phyloP scores from a whole-genome alignment of 2,329 filamentous ascomycete species.

The Fusarium miscanthi region DNA sequence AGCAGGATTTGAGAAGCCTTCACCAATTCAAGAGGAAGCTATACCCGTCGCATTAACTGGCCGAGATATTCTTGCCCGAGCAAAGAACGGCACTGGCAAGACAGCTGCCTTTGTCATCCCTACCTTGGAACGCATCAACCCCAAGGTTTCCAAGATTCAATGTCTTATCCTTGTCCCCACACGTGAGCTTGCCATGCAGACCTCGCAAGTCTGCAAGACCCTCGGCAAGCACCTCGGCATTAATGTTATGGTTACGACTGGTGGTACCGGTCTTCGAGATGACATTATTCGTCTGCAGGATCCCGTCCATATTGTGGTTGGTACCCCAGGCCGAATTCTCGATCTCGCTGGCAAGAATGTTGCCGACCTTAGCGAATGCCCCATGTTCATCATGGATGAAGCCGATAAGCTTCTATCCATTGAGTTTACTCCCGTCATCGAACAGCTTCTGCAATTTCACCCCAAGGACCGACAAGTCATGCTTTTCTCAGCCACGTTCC shows the following conservation, averaged over 20 bases:
- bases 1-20: slow-evolving; percentile 98
- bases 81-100: slow-evolving; percentile 99
- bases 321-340: slow-evolving; percentile 94
- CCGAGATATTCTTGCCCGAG: slow-evolving; percentile 92
- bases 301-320: slow-evolving; percentile 95
- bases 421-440: slow-evolving; percentile 97
- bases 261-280: slow-evolving; percentile 93
- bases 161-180: slow-evolving; percentile 96
- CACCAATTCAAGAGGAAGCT: slow-evolving; percentile 98
- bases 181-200: slow-evolving; percentile 96
- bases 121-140: slow-evolving; percentile 93
- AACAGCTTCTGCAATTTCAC: slow-evolving; percentile 94
- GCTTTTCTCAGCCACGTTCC: slow-evolving; percentile 99
- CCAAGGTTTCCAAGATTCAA: slow-evolving; percentile 96
- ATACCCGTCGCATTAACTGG: slow-evolving; percentile 97
- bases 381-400: slow-evolving; percentile 99
- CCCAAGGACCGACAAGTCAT: slow-evolving; percentile 98
- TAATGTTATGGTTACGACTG: slow-evolving; percentile 99
- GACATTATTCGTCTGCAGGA: slow-evolving; percentile 96
- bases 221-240: slow-evolving; percentile 96
- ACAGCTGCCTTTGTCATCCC: slow-evolving; percentile 98
- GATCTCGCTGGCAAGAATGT: slow-evolving; percentile 97
- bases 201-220: slow-evolving; percentile 98
- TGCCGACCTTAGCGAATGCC: slow-evolving; percentile 93
- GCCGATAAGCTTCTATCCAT: slow-evolving; percentile 96